Conservation (phyloP, 2,329 filamentous ascomycete species). For the Macrophomina tecta region DNA sequence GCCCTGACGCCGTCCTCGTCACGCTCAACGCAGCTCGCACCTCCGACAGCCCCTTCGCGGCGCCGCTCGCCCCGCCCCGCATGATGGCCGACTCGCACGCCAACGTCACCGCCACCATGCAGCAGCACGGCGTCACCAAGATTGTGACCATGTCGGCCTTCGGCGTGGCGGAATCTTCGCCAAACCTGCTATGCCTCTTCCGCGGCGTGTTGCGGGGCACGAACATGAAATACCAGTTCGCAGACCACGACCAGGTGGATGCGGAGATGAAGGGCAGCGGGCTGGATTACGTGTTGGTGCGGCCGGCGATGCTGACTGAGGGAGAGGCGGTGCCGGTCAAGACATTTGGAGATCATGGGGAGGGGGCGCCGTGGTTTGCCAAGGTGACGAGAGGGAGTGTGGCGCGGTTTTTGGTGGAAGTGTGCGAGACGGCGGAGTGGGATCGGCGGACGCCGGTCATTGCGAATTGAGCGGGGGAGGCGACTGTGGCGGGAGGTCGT, state of each 20-base stretch:
- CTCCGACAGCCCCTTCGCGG: constrained; percentile 57
- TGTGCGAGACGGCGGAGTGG: constrained; percentile 49
- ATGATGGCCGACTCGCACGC: constrained; percentile 55
- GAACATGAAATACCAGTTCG: constrained; percentile 54
- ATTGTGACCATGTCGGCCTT: constrained; percentile 59
- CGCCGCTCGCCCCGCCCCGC: constrained; percentile 49
- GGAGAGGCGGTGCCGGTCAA: constrained; percentile 46
- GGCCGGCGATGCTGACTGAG: constrained; percentile 53
- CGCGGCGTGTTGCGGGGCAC: constrained; percentile 54
- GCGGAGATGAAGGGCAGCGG: constrained; percentile 45
- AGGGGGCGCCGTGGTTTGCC: constrained; percentile 50
- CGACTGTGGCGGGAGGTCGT: too few relatives aligned
- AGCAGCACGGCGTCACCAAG: constrained; percentile 46
- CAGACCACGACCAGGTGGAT: constrained; percentile 58
- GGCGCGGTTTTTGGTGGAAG: constrained; percentile 55
- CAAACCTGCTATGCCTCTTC: constrained; percentile 50
- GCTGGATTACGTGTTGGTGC: constrained; percentile 52
- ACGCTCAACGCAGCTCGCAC: constrained; percentile 57
- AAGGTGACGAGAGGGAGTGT: constrained; percentile 49
- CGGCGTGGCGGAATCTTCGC: constrained; percentile 56
- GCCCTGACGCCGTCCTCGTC: constrained; percentile 51
- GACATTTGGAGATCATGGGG: constrained; percentile 51
- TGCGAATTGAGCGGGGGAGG: constrained; percentile 42
- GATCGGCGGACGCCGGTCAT: constrained; percentile 55
- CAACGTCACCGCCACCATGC: constrained; percentile 48